Percentiles rank a stretch among this genome's conserved stretches.
Conservation (phyloP, 179 eudicot genomes). For the Corrigiola litoralis region DNA sequence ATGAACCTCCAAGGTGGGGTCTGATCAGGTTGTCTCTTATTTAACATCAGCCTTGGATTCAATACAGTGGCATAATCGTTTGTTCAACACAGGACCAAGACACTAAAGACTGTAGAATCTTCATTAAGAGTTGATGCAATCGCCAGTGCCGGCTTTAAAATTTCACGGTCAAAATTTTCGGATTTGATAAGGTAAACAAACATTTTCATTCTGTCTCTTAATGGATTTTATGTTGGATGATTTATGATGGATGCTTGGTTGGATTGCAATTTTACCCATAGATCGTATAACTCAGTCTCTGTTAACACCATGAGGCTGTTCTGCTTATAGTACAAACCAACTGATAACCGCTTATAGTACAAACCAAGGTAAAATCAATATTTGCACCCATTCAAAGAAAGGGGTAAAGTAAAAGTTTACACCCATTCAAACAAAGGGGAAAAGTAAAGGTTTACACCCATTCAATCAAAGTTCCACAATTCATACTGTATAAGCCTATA, state of each 20-base stretch:
- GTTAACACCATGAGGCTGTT: too few species aligned
- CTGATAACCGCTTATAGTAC: too few species aligned
- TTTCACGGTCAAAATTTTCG: constrained; percentile 80
- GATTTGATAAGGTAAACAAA: constrained; percentile 67
- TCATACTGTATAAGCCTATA: too few species aligned
- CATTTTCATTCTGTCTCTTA: not conserved
- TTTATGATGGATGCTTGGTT: not conserved
- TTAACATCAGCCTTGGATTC: constrained; percentile 2
- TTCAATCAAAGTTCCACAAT: too few species aligned
- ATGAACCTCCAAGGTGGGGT: constrained; percentile 76
- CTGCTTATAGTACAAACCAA: too few species aligned
- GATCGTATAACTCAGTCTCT: too few species aligned
- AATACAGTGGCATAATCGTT: constrained; percentile 1
- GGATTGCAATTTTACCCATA: not conserved
- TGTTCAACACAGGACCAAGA: constrained; percentile 52
- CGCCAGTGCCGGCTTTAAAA: constrained; percentile 95
- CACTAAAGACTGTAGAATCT: constrained; percentile 74
- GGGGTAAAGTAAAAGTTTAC: too few species aligned
- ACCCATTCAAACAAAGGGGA: too few species aligned
- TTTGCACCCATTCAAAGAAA: too few species aligned
- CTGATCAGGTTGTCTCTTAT: not conserved
- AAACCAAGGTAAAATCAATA: too few species aligned
- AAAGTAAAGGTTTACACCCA: too few species aligned
- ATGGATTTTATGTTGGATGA: not conserved
- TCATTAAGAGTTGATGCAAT: constrained; percentile 83